A percentile compares a stretch with the other conserved stretches of the same genome.
Evolutionary conservation across 129 eudicot genomes (phyloP).

Genomic region (Oenanthe sinensis): DNA sequence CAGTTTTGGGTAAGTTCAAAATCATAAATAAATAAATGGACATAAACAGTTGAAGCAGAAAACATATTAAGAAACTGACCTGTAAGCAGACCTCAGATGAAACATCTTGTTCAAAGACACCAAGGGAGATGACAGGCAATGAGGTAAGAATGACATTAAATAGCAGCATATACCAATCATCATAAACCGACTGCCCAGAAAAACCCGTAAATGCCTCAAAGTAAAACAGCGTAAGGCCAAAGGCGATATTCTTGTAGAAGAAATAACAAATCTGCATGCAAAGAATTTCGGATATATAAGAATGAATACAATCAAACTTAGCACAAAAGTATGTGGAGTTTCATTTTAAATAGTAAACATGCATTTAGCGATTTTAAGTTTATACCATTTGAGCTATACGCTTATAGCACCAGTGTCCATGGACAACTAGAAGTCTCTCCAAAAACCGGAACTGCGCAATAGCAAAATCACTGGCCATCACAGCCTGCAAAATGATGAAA

Average conservation of each 20-base stretch:
- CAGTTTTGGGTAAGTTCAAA: neutral
- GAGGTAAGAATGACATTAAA: slow-evolving; percentile 64
- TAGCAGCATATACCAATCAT: slow-evolving; percentile 56
- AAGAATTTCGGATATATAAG: neutral
- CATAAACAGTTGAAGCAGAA: neutral
- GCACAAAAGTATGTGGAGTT: neutral
- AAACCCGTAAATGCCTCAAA: slow-evolving; percentile 64
- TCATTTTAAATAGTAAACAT: neutral
- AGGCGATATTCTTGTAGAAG: slow-evolving; percentile 66
- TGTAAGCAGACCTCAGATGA: slow-evolving; percentile 60
- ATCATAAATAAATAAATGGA: neutral
- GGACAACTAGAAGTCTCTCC: slow-evolving; percentile 61
- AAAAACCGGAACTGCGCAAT: slow-evolving; percentile 63
- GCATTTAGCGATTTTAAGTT: neutral
- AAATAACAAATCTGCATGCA: slow-evolving; percentile 55
- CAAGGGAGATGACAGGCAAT: slow-evolving; percentile 55
- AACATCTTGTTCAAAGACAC: slow-evolving; percentile 67
- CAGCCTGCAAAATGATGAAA: slow-evolving; percentile 46
- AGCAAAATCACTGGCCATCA: slow-evolving; percentile 71
- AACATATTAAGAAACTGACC: slow-evolving; percentile 27
- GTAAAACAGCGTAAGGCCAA: slow-evolving; percentile 65
- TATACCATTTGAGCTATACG: slow-evolving; percentile 69
- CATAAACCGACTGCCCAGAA: slow-evolving; percentile 57
- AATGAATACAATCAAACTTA: neutral
- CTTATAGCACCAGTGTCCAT: slow-evolving; percentile 77